phyloP scores from a whole-genome alignment of 2,329 filamentous ascomycete species.

The Aureobasidium mangrovei region DNA sequence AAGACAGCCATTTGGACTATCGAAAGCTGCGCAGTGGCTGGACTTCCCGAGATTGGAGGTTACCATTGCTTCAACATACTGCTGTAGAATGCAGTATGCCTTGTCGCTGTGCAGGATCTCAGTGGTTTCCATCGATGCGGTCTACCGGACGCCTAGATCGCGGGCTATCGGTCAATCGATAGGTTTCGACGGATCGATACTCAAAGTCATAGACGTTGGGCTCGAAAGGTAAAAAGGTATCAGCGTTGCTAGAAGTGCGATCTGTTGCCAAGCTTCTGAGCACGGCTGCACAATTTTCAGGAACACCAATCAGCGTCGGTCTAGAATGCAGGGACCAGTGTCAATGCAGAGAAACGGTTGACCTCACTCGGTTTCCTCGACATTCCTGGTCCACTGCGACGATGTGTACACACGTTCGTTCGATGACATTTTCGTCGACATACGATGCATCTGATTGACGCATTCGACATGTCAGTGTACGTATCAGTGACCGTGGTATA shows the following conservation, averaged over 20 bases:
- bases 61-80: background rate
- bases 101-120: background rate
- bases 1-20: background rate
- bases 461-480: background rate
- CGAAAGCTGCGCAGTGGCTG: constrained; percentile 5
- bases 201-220: background rate
- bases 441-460: background rate
- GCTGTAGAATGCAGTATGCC: background rate
- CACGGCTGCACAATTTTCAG: background rate
- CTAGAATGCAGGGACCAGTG: background rate
- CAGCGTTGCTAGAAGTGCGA: background rate
- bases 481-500: background rate
- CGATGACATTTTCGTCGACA: background rate
- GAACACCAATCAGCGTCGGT: background rate
- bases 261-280: background rate
- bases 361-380: background rate
- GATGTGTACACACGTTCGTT: background rate
- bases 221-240: background rate
- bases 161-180: background rate
- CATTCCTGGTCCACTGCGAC: background rate
- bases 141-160: background rate
- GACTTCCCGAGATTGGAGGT: background rate
- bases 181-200: background rate
- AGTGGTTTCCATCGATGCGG: background rate
- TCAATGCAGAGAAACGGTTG: background rate